A percentile compares a stretch with the other conserved stretches of the same genome.
These are phyloP conservation scores for Talaromyces wortmannii DNA, from an alignment of 495 filamentous ascomycete species.

Conservation along the genomic window DNA sequence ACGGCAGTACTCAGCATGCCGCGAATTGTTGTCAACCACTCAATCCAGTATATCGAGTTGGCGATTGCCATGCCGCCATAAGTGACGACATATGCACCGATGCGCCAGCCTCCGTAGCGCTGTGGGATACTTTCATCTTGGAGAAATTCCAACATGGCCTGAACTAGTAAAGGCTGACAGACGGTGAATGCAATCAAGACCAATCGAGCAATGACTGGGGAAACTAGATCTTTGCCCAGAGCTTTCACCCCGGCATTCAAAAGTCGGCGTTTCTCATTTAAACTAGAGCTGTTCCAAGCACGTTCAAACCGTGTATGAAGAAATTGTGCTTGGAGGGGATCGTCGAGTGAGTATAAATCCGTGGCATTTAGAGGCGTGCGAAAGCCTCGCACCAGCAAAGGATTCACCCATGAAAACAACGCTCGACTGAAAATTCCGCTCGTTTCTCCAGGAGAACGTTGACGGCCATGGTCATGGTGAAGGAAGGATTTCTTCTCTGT, in stretches of 20 bases:
- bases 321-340: neutral
- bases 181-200: slow-evolving; percentile 44
- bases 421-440: neutral
- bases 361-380: neutral
- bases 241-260: slow-evolving; percentile 4
- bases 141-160: slow-evolving; percentile 31
- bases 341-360: neutral
- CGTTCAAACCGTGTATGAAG: neutral
- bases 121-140: neutral
- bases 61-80: slow-evolving; percentile 54
- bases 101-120: slow-evolving; percentile 50
- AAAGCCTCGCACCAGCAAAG: neutral
- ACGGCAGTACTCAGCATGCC: slow-evolving; percentile 51
- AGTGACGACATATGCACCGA: slow-evolving; percentile 56
- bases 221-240: slow-evolving; percentile 25
- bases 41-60: slow-evolving; percentile 40
- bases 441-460: neutral
- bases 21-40: slow-evolving; percentile 51
- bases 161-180: slow-evolving; percentile 49
- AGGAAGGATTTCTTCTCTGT: neutral
- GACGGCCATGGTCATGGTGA: neutral
- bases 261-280: slow-evolving; percentile 2
- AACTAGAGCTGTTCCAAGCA: neutral
- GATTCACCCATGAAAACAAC: neutral
- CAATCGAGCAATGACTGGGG: slow-evolving; percentile 40